Percentiles rank a stretch among this genome's conserved stretches.
Conservation (phyloP, 805 yeast genomes). For the Wickerhamomyces bisporus region DNA sequence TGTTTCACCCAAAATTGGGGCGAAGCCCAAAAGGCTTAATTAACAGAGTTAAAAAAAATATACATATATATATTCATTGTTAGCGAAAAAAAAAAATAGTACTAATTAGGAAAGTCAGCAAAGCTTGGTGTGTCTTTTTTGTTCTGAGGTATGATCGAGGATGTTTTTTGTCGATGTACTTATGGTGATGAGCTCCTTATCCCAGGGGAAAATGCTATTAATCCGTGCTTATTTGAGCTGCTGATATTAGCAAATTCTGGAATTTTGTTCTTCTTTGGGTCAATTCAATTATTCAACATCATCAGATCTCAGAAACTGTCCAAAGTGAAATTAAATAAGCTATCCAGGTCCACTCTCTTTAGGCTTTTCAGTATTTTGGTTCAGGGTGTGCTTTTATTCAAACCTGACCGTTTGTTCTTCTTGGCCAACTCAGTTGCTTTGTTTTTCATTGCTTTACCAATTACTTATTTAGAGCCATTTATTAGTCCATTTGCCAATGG, state of each 20-base stretch:
- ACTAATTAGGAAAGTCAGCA: no score
- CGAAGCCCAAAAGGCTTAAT: no score
- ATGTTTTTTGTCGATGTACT: no score
- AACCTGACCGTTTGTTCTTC: slow-evolving; percentile 1
- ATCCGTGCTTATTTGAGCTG: slow-evolving; percentile 21
- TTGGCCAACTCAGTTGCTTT: slow-evolving; percentile 14
- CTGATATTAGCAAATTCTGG: slow-evolving; percentile 7
- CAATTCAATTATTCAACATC: slow-evolving; percentile 11
- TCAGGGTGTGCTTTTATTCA: slow-evolving; percentile 9
- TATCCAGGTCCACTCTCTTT: slow-evolving; percentile 11
- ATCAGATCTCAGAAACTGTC: slow-evolving; percentile 8
- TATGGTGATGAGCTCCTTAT: slow-evolving; percentile 11
- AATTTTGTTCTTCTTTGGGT: slow-evolving; percentile 13
- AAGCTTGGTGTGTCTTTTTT: no score
- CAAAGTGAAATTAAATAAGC: slow-evolving; percentile 8
- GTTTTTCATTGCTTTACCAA: slow-evolving; percentile 31
- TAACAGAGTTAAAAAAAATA: no score
- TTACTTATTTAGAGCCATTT: slow-evolving; percentile 40
- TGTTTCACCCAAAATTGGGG: no score
- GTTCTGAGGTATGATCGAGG: no score
- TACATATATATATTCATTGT: no score
- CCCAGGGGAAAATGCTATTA: slow-evolving; percentile 22
- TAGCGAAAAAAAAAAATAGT: no score
- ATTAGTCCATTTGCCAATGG: slow-evolving; percentile 53
- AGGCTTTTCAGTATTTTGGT: slow-evolving; percentile 7